Base-by-base conservation (phyloP, 345 rosid species). In the Gossypium rotundifolium region DNA sequence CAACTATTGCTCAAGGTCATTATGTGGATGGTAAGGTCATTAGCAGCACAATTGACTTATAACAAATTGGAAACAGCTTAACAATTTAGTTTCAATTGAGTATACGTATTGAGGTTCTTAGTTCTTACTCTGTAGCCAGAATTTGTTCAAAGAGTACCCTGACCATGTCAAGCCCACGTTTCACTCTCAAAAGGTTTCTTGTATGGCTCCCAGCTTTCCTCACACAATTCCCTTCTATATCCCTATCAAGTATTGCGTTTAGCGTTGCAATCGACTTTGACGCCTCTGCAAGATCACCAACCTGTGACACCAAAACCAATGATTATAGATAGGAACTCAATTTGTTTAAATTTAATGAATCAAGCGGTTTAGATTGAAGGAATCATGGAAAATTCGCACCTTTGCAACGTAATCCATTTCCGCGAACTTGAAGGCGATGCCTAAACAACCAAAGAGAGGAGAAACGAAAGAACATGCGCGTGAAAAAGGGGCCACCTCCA, bases 131-230 rank as follows among this genome's bases (percentile, higher is more conserved):
- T 42, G 95, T 77, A 72, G 81, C 80, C 11, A 95, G 64, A 25
- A 95, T 87, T 78, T 91, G 89, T 78, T 90, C 93, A 55, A 92
- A 93, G 22, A 95, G 90, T 54, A 93, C 90, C 83, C 79, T 88
- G 71, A 93, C 98, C 99, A 95, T 90, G 78, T 93, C 99, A 52
- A 95, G 84, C 55, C 98, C 99, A 18, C 99, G 98, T 88, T 93
- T 95, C 8, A 95, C 98, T 79, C 93, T 86, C 89, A 91, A 74
- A 38, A 95, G 90, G 81, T 95, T 95, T 74, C 99, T 84, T 1
- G 97, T 72, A 81, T 91, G 98, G 80, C 98, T 94, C 71, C 98
- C 97, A 11, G 87, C 86, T 84, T 82, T 89, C 81, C 72, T 87
- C 11, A 91, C 91, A 79, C 80, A 69, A 54, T 89, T 83, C 9